Evolutionary conservation across 768 basidiomycete genomes (phyloP), one percentile per base, ranked within the genome.

Genomic region (Coprinellus aureogranulatus): DNA sequence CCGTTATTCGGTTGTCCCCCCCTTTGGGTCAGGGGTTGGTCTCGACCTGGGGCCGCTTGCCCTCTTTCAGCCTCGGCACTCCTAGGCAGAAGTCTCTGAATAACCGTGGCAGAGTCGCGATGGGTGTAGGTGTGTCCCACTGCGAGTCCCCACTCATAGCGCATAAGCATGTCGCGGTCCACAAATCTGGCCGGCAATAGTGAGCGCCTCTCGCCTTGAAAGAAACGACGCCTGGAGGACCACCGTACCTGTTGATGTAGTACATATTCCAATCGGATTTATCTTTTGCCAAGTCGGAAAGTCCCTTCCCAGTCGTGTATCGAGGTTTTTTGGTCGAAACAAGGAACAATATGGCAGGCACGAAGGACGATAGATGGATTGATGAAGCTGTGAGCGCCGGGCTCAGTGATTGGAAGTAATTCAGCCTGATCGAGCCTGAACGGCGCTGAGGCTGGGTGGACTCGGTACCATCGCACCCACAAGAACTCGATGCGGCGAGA

Each of bases 91-190:
- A 44, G 6, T 44, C 20, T 6, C 8, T 44, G 6, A 22, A 10
- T 44, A 10, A n/a, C 41, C 41, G 9, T 14, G 22, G n/a, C 27
- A 9, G 48, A 10, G 27, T 49, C 48, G 9, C 12, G 23, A 22
- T 49, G 48, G 14, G 48, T 28, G 48, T 49, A 49, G 22, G 31
- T 1, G 31, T 49, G 48, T 3, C 48, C 48, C 27, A 49, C 48
- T 14, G 48, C 48, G 2, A 49, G 28, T 11, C 48, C 48, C 48
- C 48, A 49, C 16, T 49, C 48, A 16, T 49, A 49, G 16, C 48
- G 48, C 48, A 49, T 49, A n/a, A 49, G 31, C 48, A 49, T 49
- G n/a, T 49, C 48, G 16, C 48, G 26, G n/a, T 49, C 48, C 4
- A 31, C 48, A 49, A 49, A 49, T 26, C 48, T 49, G 27, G 4